phyloP scores from a whole-genome alignment of 495 filamentous ascomycete genomes.

The Hypomontagnella submonticulosa region DNA sequence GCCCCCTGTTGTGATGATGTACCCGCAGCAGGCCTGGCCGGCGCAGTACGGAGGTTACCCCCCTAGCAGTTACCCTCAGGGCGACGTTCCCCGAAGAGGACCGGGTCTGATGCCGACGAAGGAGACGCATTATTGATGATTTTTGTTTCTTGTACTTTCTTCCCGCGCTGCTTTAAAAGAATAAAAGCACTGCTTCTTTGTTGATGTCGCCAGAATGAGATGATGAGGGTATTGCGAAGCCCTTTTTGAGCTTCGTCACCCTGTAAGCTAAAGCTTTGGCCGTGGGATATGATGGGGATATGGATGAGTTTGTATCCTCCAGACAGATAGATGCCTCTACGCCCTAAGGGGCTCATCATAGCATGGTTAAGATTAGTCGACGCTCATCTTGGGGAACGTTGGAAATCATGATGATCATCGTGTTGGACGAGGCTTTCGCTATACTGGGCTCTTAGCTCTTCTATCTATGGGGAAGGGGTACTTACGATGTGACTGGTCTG shows the following conservation, averaged over 20 bases:
- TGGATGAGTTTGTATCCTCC: not conserved
- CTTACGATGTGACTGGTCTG: not conserved
- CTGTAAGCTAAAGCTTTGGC: not conserved
- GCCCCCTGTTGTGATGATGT: slow-evolving; percentile 19
- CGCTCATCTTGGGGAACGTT: not conserved
- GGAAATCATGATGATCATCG: not conserved
- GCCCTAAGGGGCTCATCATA: not conserved
- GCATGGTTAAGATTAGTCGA: not conserved
- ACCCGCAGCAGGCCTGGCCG: slow-evolving; percentile 26
- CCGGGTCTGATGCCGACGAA: slow-evolving; percentile 15
- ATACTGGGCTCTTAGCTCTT: not conserved
- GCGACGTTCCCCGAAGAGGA: slow-evolving; percentile 5
- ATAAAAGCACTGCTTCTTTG: not conserved
- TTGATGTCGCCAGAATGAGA: not conserved
- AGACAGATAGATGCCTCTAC: not conserved
- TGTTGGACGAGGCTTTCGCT: not conserved
- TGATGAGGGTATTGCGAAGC: not conserved
- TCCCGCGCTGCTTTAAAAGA: not conserved
- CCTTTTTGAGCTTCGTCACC: no score
- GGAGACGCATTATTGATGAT: slow-evolving; percentile 22
- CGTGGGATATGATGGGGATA: not conserved
- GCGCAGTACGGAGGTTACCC: slow-evolving; percentile 7
- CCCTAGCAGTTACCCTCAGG: not conserved
- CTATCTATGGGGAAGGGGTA: not conserved
- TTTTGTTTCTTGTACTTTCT: not conserved